phyloP scores from a whole-genome alignment of 495 filamentous ascomycete species.

The Aspergillus nanangensis region DNA sequence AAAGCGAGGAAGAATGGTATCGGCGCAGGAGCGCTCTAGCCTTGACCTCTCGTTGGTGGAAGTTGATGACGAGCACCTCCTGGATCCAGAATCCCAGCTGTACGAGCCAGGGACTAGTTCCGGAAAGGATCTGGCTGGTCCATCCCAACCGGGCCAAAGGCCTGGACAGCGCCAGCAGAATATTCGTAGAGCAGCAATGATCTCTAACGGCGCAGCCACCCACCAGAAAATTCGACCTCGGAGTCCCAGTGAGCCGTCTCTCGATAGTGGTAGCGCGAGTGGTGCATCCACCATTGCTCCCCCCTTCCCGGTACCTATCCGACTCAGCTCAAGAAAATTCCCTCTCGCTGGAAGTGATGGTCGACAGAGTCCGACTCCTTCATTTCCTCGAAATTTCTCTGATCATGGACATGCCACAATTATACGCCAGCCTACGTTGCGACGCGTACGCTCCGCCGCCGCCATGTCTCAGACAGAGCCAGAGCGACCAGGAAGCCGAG shows the following conservation, averaged over 20 bases:
- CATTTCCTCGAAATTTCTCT: slow-evolving; percentile 38
- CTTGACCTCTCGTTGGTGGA: slow-evolving; percentile 35
- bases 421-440: slow-evolving; percentile 47
- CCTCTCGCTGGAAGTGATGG: slow-evolving; percentile 71
- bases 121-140: slow-evolving; percentile 3
- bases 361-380: slow-evolving; percentile 71
- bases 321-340: slow-evolving; percentile 79
- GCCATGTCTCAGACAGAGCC: slow-evolving; percentile 53
- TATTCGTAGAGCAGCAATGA: slow-evolving; percentile 63
- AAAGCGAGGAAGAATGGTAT: slow-evolving; percentile 38
- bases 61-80: slow-evolving; percentile 37
- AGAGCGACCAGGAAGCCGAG: slow-evolving; percentile 51
- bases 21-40: slow-evolving; percentile 27
- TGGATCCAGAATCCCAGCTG: slow-evolving; percentile 25
- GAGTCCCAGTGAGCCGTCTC: slow-evolving; percentile 70
- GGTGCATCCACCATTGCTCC: slow-evolving; percentile 45
- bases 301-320: slow-evolving; percentile 86
- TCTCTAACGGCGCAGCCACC: slow-evolving; percentile 69
- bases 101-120: slow-evolving; percentile 11
- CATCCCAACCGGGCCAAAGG: slow-evolving; percentile 19
- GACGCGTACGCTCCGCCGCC: slow-evolving; percentile 79
- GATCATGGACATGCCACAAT: slow-evolving; percentile 29
- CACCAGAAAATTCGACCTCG: slow-evolving; percentile 61
- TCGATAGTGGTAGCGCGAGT: slow-evolving; percentile 43
- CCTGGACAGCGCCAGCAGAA: slow-evolving; percentile 40